Percentiles rank a stretch among this genome's conserved stretches.
Conservation (phyloP, 257 asterid genomes). For the Solanum sejunctum region DNA sequence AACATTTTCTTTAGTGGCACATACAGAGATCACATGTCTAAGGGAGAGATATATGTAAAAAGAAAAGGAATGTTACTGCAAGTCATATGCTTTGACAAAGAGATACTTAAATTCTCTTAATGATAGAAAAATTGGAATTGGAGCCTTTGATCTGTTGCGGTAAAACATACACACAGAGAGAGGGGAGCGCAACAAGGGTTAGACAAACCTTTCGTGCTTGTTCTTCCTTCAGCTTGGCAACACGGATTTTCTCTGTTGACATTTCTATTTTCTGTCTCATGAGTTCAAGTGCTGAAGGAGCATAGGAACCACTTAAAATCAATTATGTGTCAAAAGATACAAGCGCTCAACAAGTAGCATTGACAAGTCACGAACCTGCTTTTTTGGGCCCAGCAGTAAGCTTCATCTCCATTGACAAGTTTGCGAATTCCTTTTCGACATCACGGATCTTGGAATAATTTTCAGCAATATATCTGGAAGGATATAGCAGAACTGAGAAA, state of each 20-base stretch:
- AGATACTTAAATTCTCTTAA: not conserved
- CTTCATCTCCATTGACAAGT: slow-evolving; percentile 86
- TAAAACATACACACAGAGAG: not conserved
- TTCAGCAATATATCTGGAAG: slow-evolving; percentile 77
- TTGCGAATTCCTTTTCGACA: slow-evolving; percentile 79
- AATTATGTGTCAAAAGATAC: not conserved
- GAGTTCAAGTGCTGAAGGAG: slow-evolving; percentile 74
- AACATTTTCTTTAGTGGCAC: not conserved
- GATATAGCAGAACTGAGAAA: not conserved
- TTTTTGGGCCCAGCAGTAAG: slow-evolving; percentile 96
- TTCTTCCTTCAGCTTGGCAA: slow-evolving; percentile 75
- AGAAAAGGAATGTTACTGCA: not conserved
- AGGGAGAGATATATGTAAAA: not conserved
- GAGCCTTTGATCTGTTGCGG: not conserved
- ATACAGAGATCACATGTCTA: not conserved
- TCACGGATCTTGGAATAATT: slow-evolving; percentile 93
- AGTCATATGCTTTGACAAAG: not conserved
- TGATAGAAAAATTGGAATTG: not conserved
- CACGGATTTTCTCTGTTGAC: slow-evolving; percentile 66
- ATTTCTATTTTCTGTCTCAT: slow-evolving; percentile 83
- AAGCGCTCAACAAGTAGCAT: not conserved
- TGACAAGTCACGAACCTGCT: slow-evolving; percentile 36
- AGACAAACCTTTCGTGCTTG: slow-evolving; percentile 55
- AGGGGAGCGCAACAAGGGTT: not conserved
- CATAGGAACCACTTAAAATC: not conserved